These are phyloP conservation scores for Suillus brevipes DNA, from an alignment of 768 basidiomycete genomes.

Conservation along the genomic window DNA sequence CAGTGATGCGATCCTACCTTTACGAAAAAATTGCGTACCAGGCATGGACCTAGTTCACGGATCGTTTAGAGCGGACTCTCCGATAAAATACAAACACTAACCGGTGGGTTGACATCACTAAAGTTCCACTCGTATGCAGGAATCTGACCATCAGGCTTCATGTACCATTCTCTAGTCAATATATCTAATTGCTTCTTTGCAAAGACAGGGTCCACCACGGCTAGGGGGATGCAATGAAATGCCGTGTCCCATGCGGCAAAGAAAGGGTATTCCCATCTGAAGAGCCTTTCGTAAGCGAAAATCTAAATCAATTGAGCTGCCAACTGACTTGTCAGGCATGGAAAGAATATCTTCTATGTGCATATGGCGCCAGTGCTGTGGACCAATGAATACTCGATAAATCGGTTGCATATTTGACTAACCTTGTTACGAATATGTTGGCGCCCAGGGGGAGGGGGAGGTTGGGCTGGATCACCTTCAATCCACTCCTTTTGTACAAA, in stretches of 20 bases:
- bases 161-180: slow-evolving; percentile 98
- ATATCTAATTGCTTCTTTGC: slow-evolving; percentile 98
- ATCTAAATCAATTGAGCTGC: neutral
- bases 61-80: neutral
- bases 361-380: slow-evolving; percentile 92
- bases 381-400: slow-evolving; percentile 4
- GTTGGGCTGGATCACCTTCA: slow-evolving; percentile 93
- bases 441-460: slow-evolving; percentile 87
- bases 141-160: slow-evolving; percentile 98
- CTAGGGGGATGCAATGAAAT: slow-evolving; percentile 98
- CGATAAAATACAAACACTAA: neutral
- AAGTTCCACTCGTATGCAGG: slow-evolving; percentile 99
- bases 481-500: slow-evolving; percentile 98
- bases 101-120: slow-evolving; percentile 96
- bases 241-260: slow-evolving; percentile 98
- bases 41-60: slow-evolving; percentile 61
- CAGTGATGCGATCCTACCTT: neutral
- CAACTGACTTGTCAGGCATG: slow-evolving; percentile 93
- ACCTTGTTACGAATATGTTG: slow-evolving; percentile 84
- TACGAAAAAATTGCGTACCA: slow-evolving; percentile 52
- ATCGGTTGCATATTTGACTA: slow-evolving; percentile 21
- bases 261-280: slow-evolving; percentile 97
- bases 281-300: slow-evolving; percentile 10
- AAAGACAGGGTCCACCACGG: slow-evolving; percentile 91
- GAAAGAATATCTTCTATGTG: slow-evolving; percentile 94